A percentile compares a stretch with the other conserved stretches of the same genome.
Evolutionary conservation across 805 yeast species (phyloP).

Genomic region (Kuraishia cidri): DNA sequence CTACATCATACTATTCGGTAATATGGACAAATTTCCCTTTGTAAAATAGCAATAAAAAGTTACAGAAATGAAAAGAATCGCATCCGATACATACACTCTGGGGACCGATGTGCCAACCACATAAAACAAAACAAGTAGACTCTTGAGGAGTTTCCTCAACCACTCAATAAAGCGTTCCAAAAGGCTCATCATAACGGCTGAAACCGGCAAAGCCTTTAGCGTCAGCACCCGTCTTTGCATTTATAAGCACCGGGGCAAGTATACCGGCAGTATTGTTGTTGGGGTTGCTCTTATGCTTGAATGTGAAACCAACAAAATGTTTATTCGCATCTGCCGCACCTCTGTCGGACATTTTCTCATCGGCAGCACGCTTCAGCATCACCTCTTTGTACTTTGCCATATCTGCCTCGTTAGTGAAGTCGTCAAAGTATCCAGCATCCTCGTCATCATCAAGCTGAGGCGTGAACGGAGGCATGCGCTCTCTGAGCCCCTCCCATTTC

Average conservation of each 20-base stretch:
- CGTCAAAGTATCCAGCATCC: conserved; percentile 98
- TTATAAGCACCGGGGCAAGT: conserved; percentile 14
- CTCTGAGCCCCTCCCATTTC: conserved; percentile 65
- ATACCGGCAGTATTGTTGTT: conserved; percentile 31
- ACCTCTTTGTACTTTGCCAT: conserved; percentile 98
- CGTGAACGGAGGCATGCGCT: conserved; percentile 82
- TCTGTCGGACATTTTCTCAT: conserved; percentile 70
- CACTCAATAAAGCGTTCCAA: conserved; percentile 2
- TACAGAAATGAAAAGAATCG: not conserved
- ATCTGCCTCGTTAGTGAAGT: conserved; percentile 90
- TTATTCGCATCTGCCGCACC: conserved; percentile 50
- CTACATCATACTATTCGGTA: not conserved
- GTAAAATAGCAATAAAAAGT: not conserved
- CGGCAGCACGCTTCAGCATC: conserved; percentile 80
- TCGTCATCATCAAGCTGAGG: conserved; percentile 96
- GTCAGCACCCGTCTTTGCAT: no score
- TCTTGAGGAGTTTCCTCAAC: not conserved
- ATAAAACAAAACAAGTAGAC: not conserved
- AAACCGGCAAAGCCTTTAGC: no score
- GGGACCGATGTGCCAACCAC: not conserved
- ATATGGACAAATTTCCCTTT: not conserved
- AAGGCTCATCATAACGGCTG: conserved; percentile 3
- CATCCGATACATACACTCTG: no score
- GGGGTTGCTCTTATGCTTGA: conserved; percentile 70
- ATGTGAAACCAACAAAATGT: conserved; percentile 91